A percentile compares a stretch with the other conserved stretches of the same genome.
Conservation (phyloP, 176 grass and related monocot genomes). For the Saccharum spontaneum region DNA sequence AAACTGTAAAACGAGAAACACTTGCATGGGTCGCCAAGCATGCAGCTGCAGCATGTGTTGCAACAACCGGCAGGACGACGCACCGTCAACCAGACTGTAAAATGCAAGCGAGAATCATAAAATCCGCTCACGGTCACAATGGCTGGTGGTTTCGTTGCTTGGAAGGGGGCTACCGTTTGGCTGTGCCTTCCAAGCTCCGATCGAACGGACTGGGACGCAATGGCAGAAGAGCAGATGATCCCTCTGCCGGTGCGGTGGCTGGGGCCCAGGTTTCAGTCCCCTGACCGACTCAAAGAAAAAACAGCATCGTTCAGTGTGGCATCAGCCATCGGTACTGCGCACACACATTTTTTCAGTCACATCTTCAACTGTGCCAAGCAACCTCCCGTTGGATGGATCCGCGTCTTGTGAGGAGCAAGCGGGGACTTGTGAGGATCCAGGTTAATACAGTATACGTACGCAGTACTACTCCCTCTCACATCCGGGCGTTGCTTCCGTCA, state of each 20-base stretch:
- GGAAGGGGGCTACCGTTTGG: not conserved
- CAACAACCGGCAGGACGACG: not conserved
- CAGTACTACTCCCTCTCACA: not conserved
- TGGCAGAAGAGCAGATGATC: conserved; percentile 23
- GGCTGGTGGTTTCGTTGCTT: not conserved
- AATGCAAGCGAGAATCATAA: not conserved
- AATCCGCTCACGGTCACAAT: not conserved
- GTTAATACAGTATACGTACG: not conserved
- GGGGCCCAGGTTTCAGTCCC: conserved; percentile 17
- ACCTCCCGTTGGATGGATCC: not conserved
- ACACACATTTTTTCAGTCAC: not conserved
- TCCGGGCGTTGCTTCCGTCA: not conserved
- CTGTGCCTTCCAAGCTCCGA: not conserved
- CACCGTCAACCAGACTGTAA: not conserved
- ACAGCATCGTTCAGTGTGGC: conserved; percentile 5
- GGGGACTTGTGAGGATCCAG: conserved; percentile 22
- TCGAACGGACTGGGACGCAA: not conserved
- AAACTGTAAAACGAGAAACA: not conserved
- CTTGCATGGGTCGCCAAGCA: not conserved
- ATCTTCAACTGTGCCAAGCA: not conserved
- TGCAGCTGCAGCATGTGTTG: not conserved
- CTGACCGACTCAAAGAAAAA: conserved; percentile 31
- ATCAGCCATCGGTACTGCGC: not conserved
- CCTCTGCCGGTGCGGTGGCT: not conserved
- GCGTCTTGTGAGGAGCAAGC: not conserved